phyloP scores from a whole-genome alignment of 441 rosid genomes.

The Croton laevigatus region DNA sequence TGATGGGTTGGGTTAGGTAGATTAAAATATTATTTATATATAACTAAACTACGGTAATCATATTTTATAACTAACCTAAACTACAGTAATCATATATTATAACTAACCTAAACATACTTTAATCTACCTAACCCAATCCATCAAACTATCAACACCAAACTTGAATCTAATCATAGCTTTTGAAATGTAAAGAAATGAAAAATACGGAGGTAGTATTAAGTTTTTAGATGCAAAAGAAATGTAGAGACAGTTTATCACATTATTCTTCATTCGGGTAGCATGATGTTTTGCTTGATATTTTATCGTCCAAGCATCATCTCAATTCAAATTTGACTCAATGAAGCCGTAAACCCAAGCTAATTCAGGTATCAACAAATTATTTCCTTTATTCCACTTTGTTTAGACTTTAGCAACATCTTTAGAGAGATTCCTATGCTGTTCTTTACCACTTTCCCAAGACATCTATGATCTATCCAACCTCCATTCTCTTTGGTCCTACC shows the following conservation, averaged over 20 bases:
- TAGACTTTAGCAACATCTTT: not conserved
- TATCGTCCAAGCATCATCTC: constrained; percentile 1
- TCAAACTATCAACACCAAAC: too few species aligned
- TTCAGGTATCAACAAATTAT: not conserved
- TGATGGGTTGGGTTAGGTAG: too few species aligned
- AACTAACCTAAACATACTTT: too few species aligned
- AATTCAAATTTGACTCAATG: not conserved
- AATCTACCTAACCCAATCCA: too few species aligned
- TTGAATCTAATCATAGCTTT: too few species aligned
- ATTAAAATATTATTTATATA: too few species aligned
- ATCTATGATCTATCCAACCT: not conserved
- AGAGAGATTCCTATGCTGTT: not conserved
- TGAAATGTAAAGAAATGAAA: too few species aligned
- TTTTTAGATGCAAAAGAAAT: not conserved
- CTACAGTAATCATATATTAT: too few species aligned
- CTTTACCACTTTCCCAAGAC: not conserved
- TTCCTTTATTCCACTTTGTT: constrained; percentile 1
- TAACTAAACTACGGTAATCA: too few species aligned
- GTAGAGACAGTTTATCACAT: not conserved
- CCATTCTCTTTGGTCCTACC: not conserved
- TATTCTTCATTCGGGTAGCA: not conserved
- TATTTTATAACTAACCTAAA: too few species aligned
- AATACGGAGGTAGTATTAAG: too few species aligned
- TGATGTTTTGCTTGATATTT: not conserved
- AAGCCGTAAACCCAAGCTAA: not conserved